These are phyloP conservation scores for Tillandsia fasciculata DNA, from an alignment of 176 grass and related monocot genomes.

Conservation along the genomic window DNA sequence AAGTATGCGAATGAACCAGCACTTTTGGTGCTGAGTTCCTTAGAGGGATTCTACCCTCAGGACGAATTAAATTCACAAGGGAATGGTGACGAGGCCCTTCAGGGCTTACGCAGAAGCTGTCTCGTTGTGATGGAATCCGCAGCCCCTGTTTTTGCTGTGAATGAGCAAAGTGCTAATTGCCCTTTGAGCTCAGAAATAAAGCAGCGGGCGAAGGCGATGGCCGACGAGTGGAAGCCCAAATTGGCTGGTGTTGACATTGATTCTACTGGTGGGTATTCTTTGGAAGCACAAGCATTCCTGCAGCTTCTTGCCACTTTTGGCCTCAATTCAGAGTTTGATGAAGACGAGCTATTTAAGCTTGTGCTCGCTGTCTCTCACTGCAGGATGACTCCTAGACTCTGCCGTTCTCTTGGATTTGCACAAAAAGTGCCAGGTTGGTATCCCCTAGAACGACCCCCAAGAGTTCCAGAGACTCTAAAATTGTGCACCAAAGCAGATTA, in stretches of 20 bases:
- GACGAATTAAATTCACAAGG: constrained; percentile 29
- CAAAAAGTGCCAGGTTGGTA: constrained; percentile 90
- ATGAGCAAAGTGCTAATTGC: constrained; percentile 37
- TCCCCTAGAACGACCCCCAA: constrained; percentile 34
- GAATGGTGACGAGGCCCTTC: constrained; percentile 36
- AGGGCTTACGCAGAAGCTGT: constrained; percentile 67
- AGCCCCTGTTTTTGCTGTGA: constrained; percentile 36
- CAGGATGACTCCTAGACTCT: constrained; percentile 61
- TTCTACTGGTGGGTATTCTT: constrained; percentile 71
- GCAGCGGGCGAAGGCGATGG: constrained; percentile 65
- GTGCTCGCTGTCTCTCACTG: constrained; percentile 75
- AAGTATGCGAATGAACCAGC: constrained; percentile 82
- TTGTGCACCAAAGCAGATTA: constrained; percentile 4
- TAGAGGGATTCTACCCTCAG: constrained; percentile 70
- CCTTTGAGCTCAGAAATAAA: constrained; percentile 86
- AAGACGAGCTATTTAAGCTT: constrained; percentile 85
- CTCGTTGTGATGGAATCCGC: constrained; percentile 80
- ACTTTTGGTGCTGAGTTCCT: constrained; percentile 64
- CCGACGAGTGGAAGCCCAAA: constrained; percentile 75
- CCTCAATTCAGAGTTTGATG: constrained; percentile 63
- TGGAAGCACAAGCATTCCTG: constrained; percentile 84
- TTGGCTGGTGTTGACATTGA: constrained; percentile 64
- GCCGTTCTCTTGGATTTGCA: constrained; percentile 59
- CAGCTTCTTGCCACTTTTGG: constrained; percentile 79
- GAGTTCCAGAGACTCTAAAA: constrained; percentile 33